These are phyloP conservation scores for Pseudomassariella vexata DNA, from an alignment of 2,329 filamentous ascomycete species.

Conservation along the genomic window DNA sequence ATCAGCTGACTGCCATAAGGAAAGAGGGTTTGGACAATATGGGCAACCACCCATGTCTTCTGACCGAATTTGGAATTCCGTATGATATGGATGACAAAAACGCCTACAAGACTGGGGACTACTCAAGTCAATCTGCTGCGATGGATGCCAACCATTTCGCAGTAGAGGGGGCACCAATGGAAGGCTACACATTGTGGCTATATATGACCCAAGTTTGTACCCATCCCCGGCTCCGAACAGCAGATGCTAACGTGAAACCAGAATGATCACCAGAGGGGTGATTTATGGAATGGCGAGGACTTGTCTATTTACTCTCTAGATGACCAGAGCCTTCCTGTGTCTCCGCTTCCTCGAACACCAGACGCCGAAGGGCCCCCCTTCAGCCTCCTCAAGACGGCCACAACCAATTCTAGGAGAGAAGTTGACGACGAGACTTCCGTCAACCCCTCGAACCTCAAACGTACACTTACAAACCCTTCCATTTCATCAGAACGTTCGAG, in stretches of 20 bases:
- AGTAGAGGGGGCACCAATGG: constrained; percentile 74
- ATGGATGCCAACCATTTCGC: constrained; percentile 96
- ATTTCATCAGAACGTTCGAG: constrained; percentile 54
- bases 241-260: no score
- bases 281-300: constrained; percentile 97
- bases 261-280: constrained; percentile 85
- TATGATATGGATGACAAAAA: constrained; percentile 98
- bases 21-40: constrained; percentile 85
- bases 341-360: constrained; percentile 38
- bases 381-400: constrained; percentile 35
- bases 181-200: constrained; percentile 85
- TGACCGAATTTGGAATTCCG: constrained; percentile 95
- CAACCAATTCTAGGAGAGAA: constrained; percentile 30
- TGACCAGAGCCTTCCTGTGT: constrained; percentile 59
- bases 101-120: constrained; percentile 93
- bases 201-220: constrained; percentile 66
- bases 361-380: constrained; percentile 38
- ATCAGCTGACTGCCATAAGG: constrained; percentile 77
- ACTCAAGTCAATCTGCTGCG: constrained; percentile 83
- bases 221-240: constrained; percentile 12
- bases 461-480: constrained; percentile 61
- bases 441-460: constrained; percentile 70
- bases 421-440: constrained; percentile 52
- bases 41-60: constrained; percentile 80
- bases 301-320: constrained; percentile 84